Conservation (phyloP, 352 stramenopile genomes). For the Labyrinthula sp. region DNA sequence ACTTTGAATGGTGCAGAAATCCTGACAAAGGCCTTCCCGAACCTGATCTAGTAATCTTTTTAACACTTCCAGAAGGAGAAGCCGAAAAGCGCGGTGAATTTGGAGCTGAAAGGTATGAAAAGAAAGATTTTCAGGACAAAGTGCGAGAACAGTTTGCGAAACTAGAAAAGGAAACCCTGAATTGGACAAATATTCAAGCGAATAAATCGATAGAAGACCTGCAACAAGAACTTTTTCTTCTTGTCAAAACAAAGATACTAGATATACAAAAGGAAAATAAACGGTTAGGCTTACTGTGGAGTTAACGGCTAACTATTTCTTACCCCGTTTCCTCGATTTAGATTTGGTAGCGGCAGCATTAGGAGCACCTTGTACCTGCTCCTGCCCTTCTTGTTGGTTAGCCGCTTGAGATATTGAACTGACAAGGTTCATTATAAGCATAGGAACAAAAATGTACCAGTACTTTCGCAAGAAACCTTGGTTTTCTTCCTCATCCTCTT, state of each 20-base stretch:
- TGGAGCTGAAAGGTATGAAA: slow-evolving; percentile 71
- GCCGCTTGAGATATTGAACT: too few species aligned
- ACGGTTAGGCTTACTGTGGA: too few species aligned
- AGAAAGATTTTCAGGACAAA: slow-evolving; percentile 52
- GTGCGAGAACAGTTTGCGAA: slow-evolving; percentile 36
- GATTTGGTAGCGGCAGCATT: too few species aligned
- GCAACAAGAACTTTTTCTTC: too few species aligned
- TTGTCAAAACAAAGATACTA: too few species aligned
- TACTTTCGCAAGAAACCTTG: slow-evolving; percentile 24
- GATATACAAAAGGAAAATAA: too few species aligned
- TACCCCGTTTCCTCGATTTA: too few species aligned
- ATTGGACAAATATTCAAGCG: too few species aligned
- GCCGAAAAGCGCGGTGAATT: slow-evolving; percentile 68
- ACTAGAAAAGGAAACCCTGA: slow-evolving; percentile 9
- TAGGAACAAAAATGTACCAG: slow-evolving; percentile 26
- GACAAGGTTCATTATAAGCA: slow-evolving; percentile 14
- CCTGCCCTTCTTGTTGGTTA: too few species aligned
- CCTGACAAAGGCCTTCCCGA: slow-evolving; percentile 83
- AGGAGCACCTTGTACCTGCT: too few species aligned
- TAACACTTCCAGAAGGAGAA: slow-evolving; percentile 75
- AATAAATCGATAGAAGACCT: too few species aligned
- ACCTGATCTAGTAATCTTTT: slow-evolving; percentile 87
- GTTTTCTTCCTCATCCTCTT: slow-evolving; percentile 12
- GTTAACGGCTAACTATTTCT: too few species aligned
- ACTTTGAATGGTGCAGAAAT: slow-evolving; percentile 86